Evolutionary conservation across 148 eudicot species (phyloP).

Genomic region (Camellia japonica): DNA sequence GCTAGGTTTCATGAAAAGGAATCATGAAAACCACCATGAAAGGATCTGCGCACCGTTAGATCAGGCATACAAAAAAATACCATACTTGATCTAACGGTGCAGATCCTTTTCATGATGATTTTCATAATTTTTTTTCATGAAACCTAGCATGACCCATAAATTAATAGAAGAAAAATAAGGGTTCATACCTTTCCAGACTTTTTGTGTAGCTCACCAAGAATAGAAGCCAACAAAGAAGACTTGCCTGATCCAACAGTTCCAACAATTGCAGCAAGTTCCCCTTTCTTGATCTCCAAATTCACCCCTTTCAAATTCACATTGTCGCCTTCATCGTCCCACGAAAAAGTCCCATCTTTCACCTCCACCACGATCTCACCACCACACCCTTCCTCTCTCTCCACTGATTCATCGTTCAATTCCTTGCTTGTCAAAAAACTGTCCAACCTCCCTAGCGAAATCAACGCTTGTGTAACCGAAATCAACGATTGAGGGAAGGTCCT

Average conservation of each 20-base stretch:
- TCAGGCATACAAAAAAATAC: too few relatives aligned
- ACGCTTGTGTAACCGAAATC: constrained; percentile 16
- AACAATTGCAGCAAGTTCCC: constrained; percentile 27
- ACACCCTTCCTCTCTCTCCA: constrained; percentile 13
- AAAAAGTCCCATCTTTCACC: constrained; percentile 22
- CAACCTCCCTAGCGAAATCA: constrained; percentile 18
- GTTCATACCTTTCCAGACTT: constrained; percentile 22
- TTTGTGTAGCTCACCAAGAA: constrained; percentile 23
- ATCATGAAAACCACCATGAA: too few relatives aligned
- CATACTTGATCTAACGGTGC: too few relatives aligned
- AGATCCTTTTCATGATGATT: too few relatives aligned
- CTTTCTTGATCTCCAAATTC: constrained; percentile 23
- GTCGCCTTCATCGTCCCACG: constrained; percentile 24
- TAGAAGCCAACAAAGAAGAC: constrained; percentile 23
- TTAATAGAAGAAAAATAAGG: neutral
- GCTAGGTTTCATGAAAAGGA: too few relatives aligned
- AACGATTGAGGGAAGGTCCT: constrained; percentile 21
- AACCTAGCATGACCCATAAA: neutral
- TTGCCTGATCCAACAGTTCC: constrained; percentile 30
- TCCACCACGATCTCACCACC: constrained; percentile 12
- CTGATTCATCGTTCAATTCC: constrained; percentile 17
- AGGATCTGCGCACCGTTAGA: too few relatives aligned
- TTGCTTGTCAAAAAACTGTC: constrained; percentile 18
- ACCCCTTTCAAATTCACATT: constrained; percentile 11
- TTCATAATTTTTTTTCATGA: too few relatives aligned